Evolutionary conservation across 208 protist species (phyloP).

Genomic region (Wallacemonas collosoma): DNA sequence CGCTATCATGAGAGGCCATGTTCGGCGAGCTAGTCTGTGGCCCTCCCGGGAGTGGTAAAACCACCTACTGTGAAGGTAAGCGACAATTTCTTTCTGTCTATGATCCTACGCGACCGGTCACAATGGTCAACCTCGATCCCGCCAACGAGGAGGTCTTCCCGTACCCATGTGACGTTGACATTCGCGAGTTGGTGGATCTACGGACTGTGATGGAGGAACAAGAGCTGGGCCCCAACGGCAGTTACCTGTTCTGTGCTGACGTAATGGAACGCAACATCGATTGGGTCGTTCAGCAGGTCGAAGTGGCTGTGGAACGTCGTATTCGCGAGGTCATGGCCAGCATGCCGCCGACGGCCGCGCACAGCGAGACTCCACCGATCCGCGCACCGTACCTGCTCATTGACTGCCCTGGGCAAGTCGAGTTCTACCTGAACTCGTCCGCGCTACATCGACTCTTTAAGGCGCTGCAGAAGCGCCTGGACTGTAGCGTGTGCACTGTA

Average conservation of each 20-base stretch:
- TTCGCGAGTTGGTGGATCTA: slow-evolving; percentile 92
- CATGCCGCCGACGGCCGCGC: slow-evolving; percentile 4
- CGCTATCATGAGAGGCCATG: slow-evolving; percentile 33
- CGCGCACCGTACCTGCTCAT: slow-evolving; percentile 93
- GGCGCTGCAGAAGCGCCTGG: slow-evolving; percentile 59
- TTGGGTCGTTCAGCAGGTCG: slow-evolving; percentile 65
- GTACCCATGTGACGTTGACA: slow-evolving; percentile 94
- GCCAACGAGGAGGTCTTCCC: slow-evolving; percentile 96
- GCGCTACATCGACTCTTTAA: slow-evolving; percentile 87
- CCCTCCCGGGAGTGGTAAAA: slow-evolving; percentile 95
- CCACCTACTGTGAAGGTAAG: slow-evolving; percentile 97
- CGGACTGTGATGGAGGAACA: slow-evolving; percentile 92
- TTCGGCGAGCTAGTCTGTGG: slow-evolving; percentile 97
- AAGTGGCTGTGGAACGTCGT: slow-evolving; percentile 61
- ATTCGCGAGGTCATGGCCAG: slow-evolving; percentile 51
- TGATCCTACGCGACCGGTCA: slow-evolving; percentile 80
- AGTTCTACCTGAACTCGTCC: slow-evolving; percentile 97
- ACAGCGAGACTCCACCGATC: slow-evolving; percentile 16
- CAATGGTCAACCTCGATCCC: slow-evolving; percentile 98
- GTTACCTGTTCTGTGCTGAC: slow-evolving; percentile 97
- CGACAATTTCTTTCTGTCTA: slow-evolving; percentile 94
- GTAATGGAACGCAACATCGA: slow-evolving; percentile 84
- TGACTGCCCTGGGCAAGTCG: slow-evolving; percentile 99
- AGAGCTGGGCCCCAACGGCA: slow-evolving; percentile 97
- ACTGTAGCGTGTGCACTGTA: slow-evolving; percentile 86